Conservation (phyloP, 768 basidiomycete genomes). For the Russula dissimulans region DNA sequence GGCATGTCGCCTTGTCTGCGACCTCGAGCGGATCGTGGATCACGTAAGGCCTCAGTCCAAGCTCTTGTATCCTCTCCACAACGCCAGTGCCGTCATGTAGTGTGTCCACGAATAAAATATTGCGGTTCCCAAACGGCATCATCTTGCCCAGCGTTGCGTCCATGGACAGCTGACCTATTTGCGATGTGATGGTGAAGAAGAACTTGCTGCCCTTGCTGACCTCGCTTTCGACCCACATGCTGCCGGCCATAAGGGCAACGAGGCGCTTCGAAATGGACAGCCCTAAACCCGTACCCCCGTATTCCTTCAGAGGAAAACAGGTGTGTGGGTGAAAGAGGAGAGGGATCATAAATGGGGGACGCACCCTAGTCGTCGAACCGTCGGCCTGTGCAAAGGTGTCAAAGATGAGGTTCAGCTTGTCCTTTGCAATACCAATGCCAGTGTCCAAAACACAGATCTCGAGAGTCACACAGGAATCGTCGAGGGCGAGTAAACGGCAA, state of each 20-base stretch:
- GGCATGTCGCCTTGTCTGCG: slow-evolving; percentile 68
- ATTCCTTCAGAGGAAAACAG: slow-evolving; percentile 50
- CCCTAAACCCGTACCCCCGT: slow-evolving; percentile 93
- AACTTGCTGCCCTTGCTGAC: slow-evolving; percentile 88
- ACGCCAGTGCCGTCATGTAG: slow-evolving; percentile 67
- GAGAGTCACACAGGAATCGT: slow-evolving; percentile 77
- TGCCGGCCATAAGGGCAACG: slow-evolving; percentile 94
- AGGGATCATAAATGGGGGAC: slow-evolving; percentile 21
- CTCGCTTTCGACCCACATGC: slow-evolving; percentile 98
- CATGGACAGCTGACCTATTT: slow-evolving; percentile 65
- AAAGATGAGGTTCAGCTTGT: slow-evolving; percentile 96
- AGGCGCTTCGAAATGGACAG: slow-evolving; percentile 96
- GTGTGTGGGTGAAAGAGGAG: not conserved
- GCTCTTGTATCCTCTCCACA: slow-evolving; percentile 62
- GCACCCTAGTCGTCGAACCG: slow-evolving; percentile 88
- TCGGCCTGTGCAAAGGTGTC: slow-evolving; percentile 99
- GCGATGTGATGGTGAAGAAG: slow-evolving; percentile 92
- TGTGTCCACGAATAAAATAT: slow-evolving; percentile 89
- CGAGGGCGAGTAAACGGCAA: slow-evolving; percentile 67
- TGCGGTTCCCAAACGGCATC: slow-evolving; percentile 77
- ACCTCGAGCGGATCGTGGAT: slow-evolving; percentile 76
- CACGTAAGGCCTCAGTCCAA: slow-evolving; percentile 70
- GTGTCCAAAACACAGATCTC: slow-evolving; percentile 98
- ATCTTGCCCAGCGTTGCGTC: slow-evolving; percentile 72
- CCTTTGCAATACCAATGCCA: slow-evolving; percentile 97